Conservation (phyloP, 306 rosid species). For the Amphicarpaea edgeworthii region DNA sequence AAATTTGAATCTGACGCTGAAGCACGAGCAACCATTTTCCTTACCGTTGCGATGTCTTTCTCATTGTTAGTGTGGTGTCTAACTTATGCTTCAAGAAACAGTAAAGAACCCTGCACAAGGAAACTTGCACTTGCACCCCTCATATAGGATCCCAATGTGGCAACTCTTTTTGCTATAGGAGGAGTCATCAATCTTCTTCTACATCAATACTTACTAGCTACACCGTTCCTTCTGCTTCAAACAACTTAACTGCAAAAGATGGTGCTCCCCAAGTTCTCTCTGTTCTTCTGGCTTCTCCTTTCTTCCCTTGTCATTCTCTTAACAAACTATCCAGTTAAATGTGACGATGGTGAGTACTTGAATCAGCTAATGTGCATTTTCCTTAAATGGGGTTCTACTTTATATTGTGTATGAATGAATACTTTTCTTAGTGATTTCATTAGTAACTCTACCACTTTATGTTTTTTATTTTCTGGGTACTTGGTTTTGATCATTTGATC, state of each 20-base stretch:
- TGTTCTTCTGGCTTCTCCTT: slow-evolving; percentile 50
- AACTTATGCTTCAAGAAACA: slow-evolving; percentile 51
- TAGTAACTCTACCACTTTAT: neutral
- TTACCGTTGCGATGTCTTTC: slow-evolving; percentile 47
- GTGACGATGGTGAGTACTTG: slow-evolving; percentile 61
- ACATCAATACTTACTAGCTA: neutral
- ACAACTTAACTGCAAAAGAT: slow-evolving; percentile 41
- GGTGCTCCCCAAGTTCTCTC: slow-evolving; percentile 51
- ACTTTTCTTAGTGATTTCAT: neutral
- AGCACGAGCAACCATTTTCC: slow-evolving; percentile 35
- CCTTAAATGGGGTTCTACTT: neutral
- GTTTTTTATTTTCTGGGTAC: neutral
- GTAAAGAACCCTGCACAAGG: slow-evolving; percentile 21
- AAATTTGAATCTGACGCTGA: slow-evolving; percentile 31
- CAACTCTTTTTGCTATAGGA: slow-evolving; percentile 3
- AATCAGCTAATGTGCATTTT: slow-evolving; percentile 5
- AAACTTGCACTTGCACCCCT: slow-evolving; percentile 28
- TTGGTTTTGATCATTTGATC: neutral
- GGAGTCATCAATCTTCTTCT: neutral
- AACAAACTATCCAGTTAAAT: slow-evolving; percentile 53
- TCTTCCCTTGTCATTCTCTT: slow-evolving; percentile 53
- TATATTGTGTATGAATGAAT: neutral
- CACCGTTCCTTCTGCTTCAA: slow-evolving; percentile 3
- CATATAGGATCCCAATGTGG: slow-evolving; percentile 28
- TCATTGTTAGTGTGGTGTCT: slow-evolving; percentile 47